Base-by-base conservation (phyloP, 371 early-diverging fungal genomes). In the Mucor lusitanicus region DNA sequence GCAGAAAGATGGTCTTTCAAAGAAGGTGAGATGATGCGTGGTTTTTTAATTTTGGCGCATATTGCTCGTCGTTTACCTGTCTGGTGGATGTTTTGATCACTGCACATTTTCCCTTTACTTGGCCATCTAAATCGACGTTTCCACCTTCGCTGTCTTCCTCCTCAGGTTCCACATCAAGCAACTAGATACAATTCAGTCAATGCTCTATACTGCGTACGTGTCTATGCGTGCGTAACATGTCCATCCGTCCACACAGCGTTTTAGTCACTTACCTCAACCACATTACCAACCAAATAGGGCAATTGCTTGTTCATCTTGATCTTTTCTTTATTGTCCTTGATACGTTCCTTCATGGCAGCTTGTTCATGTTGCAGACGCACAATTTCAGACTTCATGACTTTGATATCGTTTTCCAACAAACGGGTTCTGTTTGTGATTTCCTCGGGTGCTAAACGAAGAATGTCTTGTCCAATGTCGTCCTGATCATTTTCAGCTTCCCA, bases 311-410 rank as follows among this genome's bases (percentile, higher is more conserved):
- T 99, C 79, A 99, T 79, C 81, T 96, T 96, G 77, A 99, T 98
- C 83, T 99, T 99, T 69, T 99, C 97, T 80, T 94, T 90, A 86
- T 99, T 99, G 63, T 99, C 99, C 79, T 95, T 96, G 78, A 99
- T 98, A 73, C 92, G 90, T 67, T 94, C 97, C 68, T 91, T 91
- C 94, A 93, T 93, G 35, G 88, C 85, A 37, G 79, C 77, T 71
- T 96, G 94, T 78, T 99, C 99, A 77, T 97, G 96, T 54, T 85
- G 79, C 56, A 99, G 78, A 17, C 98, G 91, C 62, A 83, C 80
- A 71, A 89, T 86, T 81, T 99, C 99, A 62, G 91, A 91, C 69
- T 93, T 94, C 90, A 98, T 93, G 53, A 95, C 88, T 87, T 97
- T 95, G 77, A 97, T 93, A 76, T 98, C 98, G 74, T 97, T 97